Evolutionary conservation across 2,329 filamentous ascomycete genomes (phyloP), one percentile per base, ranked within the genome.

Genomic region (Alternaria arborescens): DNA sequence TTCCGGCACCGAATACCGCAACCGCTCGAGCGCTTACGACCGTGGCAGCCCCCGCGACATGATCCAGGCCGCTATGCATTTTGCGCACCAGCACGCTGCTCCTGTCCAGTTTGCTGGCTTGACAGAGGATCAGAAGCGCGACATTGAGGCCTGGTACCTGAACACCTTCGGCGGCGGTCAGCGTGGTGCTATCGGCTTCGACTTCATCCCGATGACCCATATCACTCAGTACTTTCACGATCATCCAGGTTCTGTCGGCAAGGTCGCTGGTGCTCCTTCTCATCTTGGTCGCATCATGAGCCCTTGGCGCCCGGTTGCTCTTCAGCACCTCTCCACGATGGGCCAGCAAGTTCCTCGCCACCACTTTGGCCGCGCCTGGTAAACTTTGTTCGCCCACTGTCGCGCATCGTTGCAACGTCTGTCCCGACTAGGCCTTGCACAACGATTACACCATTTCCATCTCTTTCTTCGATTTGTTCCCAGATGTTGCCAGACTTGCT

Each of bases 11-110:
- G 89, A 93, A 74, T 91, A 93, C 75, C 89, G 91, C 62, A 89
- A 89, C 50, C 88, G 91, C 56, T 87, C 88, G 52, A 94, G 91
- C 22, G 89, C 92, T 71, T 97, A 88, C 70, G 93, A 97, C 70
- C 90, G 92, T 62, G 93, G 93, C 28, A 95, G 91, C 28, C 86
- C 79, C 41, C 76, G 77, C 43, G 77, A 79, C 51, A 65, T 74
- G 52, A 44, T 68, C 16, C 68, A 73, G 58, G 62, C 66, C 46
- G 65, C 67, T 12, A 60, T 64, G 52, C 62, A 63, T 20, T 62
- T 61, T 48, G 65, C 63, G 30, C 70, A 63, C 4, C 63, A 68
- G 53, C 68, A 64, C 12, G 61, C 60, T 44, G 56, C 62, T 41
- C 61, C 66, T 3, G 30, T 60, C 22, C 52, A 56, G 14, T 52